Conservation (phyloP, 352 stramenopile genomes). For the Phytophthora ohioensis region DNA sequence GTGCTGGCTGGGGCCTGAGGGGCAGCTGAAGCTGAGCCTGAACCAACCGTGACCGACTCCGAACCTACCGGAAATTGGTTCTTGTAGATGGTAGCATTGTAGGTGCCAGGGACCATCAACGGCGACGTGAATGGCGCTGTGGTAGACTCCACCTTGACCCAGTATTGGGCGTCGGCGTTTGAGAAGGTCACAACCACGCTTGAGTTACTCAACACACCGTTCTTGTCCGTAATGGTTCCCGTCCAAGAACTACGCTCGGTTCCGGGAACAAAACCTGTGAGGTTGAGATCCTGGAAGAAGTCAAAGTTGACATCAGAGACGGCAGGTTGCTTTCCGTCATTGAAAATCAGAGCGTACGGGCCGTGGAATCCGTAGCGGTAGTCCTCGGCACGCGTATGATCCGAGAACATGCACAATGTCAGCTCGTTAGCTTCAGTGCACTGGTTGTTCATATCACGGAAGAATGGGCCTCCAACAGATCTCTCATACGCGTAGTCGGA, state of each 20-base stretch:
- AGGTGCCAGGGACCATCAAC: conserved; percentile 54
- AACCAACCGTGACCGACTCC: conserved; percentile 24
- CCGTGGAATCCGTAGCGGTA: conserved; percentile 71
- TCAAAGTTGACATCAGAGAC: conserved; percentile 44
- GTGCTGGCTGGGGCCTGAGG: conserved; percentile 1
- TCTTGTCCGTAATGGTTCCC: conserved; percentile 46
- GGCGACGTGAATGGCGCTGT: conserved; percentile 47
- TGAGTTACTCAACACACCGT: conserved; percentile 30
- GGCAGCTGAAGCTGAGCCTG: conserved; percentile 4
- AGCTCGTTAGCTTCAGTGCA: conserved; percentile 59
- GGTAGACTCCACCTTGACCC: conserved; percentile 34
- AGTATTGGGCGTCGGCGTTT: conserved; percentile 61
- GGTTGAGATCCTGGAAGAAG: conserved; percentile 57
- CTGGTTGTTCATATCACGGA: conserved; percentile 74
- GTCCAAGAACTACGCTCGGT: conserved; percentile 39
- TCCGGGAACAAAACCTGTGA: conserved; percentile 54
- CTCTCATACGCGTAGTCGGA: conserved; percentile 57
- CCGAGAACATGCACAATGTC: conserved; percentile 69
- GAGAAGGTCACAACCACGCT: conserved; percentile 47
- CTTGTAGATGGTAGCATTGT: conserved; percentile 66
- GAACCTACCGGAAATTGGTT: conserved; percentile 59
- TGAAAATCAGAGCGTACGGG: conserved; percentile 60
- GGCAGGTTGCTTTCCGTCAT: conserved; percentile 37
- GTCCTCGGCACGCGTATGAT: conserved; percentile 60
- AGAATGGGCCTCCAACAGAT: conserved; percentile 59